Percentiles rank a stretch among this genome's conserved stretches.
Conservation (phyloP, 78 protist species). For the Speleostelium caveatum region DNA sequence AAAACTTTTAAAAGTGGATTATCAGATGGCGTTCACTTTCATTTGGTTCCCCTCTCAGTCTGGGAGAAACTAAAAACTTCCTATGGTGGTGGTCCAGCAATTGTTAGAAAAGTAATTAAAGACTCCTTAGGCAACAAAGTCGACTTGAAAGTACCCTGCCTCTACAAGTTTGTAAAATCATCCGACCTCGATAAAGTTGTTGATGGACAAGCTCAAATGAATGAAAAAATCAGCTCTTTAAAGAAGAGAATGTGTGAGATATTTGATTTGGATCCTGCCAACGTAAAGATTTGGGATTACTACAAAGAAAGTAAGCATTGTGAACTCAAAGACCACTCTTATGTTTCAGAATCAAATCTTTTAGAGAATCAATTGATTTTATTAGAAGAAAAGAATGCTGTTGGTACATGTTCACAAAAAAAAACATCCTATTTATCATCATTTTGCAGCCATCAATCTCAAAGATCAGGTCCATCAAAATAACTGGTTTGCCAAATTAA, state of each 20-base stretch:
- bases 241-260: constrained; percentile 37
- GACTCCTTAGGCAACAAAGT: not conserved
- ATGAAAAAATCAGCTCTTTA: not conserved
- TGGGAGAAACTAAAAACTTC: not conserved
- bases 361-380: constrained; percentile 34
- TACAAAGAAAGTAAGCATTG: constrained; percentile 15
- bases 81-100: not conserved
- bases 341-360: constrained; percentile 26
- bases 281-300: constrained; percentile 79
- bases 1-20: not conserved
- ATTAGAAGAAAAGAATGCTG: not conserved
- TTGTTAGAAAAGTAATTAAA: not conserved
- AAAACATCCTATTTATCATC: too few relatives aligned
- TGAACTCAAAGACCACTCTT: constrained; percentile 21
- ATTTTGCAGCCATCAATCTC: too few relatives aligned
- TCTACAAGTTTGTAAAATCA: not conserved
- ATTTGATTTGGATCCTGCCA: constrained; percentile 30
- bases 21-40: not conserved
- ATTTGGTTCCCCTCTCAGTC: not conserved
- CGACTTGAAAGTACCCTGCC: not conserved
- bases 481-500: too few relatives aligned
- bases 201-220: not conserved
- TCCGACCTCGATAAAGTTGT: not conserved
- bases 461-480: too few relatives aligned
- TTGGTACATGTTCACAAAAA: not conserved